A percentile compares a stretch with the other conserved stretches of the same genome.
These are phyloP conservation scores for Aspergillus pseudonomiae DNA, from an alignment of 2,329 filamentous ascomycete genomes.

Conservation along the genomic window DNA sequence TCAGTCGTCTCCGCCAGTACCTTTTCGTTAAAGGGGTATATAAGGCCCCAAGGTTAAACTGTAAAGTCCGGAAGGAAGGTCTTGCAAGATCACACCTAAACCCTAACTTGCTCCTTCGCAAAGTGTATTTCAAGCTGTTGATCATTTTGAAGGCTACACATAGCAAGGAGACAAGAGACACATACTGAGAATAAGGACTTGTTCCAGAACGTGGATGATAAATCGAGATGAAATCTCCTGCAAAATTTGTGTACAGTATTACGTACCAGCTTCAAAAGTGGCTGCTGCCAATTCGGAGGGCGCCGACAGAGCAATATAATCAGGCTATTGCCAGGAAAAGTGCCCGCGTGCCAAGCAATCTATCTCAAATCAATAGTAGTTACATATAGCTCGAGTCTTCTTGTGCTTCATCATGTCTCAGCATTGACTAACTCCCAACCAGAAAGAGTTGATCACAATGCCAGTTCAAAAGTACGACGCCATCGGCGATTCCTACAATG, in stretches of 20 bases:
- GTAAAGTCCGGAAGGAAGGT: background rate
- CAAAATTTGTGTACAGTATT: background rate
- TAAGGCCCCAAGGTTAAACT: background rate
- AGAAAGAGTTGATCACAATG: background rate
- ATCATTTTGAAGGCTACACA: background rate
- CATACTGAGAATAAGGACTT: background rate
- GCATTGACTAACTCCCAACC: background rate
- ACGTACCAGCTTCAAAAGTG: background rate
- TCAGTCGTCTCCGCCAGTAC: background rate
- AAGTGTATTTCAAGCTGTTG: background rate
- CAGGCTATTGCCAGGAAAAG: background rate
- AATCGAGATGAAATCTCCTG: background rate
- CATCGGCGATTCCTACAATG: slow-evolving; percentile 1
- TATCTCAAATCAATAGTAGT: background rate
- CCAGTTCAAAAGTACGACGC: background rate
- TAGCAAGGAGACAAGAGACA: background rate
- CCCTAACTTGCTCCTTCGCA: background rate
- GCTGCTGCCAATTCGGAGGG: background rate
- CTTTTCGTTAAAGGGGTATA: background rate
- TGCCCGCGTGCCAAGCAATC: background rate
- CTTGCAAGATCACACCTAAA: background rate
- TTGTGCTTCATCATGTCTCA: accelerated
- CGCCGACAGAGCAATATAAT: background rate
- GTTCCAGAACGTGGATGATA: background rate
- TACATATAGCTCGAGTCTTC: background rate